Evolutionary conservation across 208 protist genomes (phyloP).

Genomic region (Herpetomonas samuelpessoai): DNA sequence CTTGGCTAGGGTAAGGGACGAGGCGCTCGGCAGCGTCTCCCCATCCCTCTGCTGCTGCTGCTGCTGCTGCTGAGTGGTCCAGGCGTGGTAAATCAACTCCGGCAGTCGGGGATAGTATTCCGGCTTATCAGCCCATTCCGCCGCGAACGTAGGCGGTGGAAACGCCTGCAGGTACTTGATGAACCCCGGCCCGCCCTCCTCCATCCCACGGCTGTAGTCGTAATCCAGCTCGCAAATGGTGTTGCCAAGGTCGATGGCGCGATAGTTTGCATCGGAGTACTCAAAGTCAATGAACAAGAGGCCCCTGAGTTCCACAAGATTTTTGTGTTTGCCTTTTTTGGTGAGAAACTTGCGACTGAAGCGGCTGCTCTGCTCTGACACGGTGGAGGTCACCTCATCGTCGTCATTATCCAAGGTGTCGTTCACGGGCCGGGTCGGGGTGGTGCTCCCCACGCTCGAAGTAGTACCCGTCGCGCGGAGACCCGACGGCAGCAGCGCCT

Average conservation of each 20-base stretch:
- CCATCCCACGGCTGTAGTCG: slow-evolving; percentile 75
- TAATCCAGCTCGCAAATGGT: slow-evolving; percentile 85
- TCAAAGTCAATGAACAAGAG: slow-evolving; percentile 86
- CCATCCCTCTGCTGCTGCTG: not conserved
- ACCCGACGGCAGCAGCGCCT: too few species aligned
- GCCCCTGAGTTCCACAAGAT: slow-evolving; percentile 73
- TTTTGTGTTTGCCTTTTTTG: slow-evolving; percentile 52
- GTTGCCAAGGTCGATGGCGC: slow-evolving; percentile 82
- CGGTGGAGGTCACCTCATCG: slow-evolving; percentile 37
- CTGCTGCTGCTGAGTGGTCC: slow-evolving; percentile 18
- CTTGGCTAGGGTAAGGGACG: not conserved
- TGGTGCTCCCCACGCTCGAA: slow-evolving; percentile 8
- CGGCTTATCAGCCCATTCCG: slow-evolving; percentile 47
- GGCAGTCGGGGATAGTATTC: slow-evolving; percentile 72
- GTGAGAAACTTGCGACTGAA: slow-evolving; percentile 67
- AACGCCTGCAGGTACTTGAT: slow-evolving; percentile 74
- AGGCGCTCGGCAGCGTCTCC: not conserved
- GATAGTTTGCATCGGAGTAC: slow-evolving; percentile 84
- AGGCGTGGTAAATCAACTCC: slow-evolving; percentile 65
- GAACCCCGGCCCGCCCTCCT: slow-evolving; percentile 64
- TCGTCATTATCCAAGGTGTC: slow-evolving; percentile 30
- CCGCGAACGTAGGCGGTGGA: slow-evolving; percentile 37
- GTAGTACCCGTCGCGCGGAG: too few species aligned
- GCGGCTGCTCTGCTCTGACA: slow-evolving; percentile 42
- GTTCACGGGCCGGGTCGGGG: slow-evolving; percentile 1